Conservation (phyloP, 129 eudicot species). For the Artemisia argyi region DNA sequence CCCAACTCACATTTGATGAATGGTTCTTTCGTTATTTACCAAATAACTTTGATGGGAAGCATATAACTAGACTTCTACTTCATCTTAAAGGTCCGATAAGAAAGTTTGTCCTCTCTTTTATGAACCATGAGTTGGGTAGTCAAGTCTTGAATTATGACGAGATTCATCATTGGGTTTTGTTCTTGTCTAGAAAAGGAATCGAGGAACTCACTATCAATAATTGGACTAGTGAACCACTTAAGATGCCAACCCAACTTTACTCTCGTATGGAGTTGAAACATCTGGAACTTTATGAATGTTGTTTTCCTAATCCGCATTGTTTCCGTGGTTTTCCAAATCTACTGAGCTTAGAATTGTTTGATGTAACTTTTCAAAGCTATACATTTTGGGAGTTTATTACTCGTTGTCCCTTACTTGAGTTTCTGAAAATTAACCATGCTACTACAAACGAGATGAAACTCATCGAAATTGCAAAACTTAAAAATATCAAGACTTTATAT, state of each 20-base stretch:
- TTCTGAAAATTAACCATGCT: not conserved
- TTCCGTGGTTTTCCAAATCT: slow-evolving; percentile 17
- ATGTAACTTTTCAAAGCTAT: not conserved
- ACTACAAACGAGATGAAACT: not conserved
- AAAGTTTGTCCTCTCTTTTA: slow-evolving; percentile 18
- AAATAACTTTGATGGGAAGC: not conserved
- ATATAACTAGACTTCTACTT: slow-evolving; percentile 13
- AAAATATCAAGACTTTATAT: not conserved
- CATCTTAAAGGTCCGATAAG: slow-evolving; percentile 21
- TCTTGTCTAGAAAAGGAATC: slow-evolving; percentile 17
- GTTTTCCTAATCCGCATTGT: not conserved
- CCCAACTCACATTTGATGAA: slow-evolving; percentile 14
- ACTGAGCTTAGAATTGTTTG: not conserved
- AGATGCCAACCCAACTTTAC: slow-evolving; percentile 6
- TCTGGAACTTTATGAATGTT: not conserved
- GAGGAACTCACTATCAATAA: slow-evolving; percentile 8
- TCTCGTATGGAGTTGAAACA: slow-evolving; percentile 9
- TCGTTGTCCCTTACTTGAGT: slow-evolving; percentile 10
- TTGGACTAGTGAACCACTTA: not conserved
- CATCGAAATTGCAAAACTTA: slow-evolving; percentile 1
- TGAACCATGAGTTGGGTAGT: not conserved
- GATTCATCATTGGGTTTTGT: slow-evolving; percentile 13
- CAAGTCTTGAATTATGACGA: not conserved
- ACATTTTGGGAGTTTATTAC: not conserved
- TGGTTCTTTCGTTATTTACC: not conserved